Conservation (phyloP, 331 rosid genomes). For the Prunus yedoensis region DNA sequence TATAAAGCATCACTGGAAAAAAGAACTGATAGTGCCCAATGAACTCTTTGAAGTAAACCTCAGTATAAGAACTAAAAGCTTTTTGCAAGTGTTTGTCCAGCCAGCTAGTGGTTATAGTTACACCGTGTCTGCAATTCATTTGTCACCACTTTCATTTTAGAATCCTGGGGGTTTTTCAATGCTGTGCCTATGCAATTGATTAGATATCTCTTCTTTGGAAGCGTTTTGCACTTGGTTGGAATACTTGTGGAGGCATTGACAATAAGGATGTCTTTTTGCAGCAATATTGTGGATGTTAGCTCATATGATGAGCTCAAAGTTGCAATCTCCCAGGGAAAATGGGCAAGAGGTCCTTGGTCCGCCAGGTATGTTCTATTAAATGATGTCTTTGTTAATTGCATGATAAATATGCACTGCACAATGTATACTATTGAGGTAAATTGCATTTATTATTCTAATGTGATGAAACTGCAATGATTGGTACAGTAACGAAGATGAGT, state of each 20-base stretch:
- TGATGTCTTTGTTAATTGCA: background rate
- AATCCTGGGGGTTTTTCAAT: background rate
- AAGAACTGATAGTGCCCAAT: background rate
- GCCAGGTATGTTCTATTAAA: slow-evolving; percentile 55
- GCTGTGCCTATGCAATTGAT: background rate
- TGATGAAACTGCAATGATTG: slow-evolving; percentile 13
- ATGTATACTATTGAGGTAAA: background rate
- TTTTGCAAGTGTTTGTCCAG: too few species aligned
- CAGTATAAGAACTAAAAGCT: background rate
- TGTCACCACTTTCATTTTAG: too few species aligned
- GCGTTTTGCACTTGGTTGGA: background rate
- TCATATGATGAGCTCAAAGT: slow-evolving; percentile 85
- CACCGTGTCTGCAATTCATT: background rate
- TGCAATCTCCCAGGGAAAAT: slow-evolving; percentile 84
- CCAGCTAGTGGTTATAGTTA: too few species aligned
- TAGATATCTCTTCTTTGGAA: too few species aligned
- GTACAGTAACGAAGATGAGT: slow-evolving; percentile 67
- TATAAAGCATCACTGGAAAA: background rate
- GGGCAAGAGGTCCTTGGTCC: slow-evolving; percentile 98
- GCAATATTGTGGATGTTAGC: slow-evolving; percentile 81
- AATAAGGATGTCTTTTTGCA: slow-evolving; percentile 28
- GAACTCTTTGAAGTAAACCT: background rate
- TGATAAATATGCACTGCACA: background rate
- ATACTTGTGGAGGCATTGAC: slow-evolving; percentile 14
- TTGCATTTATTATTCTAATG: background rate